A percentile compares a stretch with the other conserved stretches of the same genome.
phyloP scores from a whole-genome alignment of 163 green algal genomes.

The Chlorella variabilis region DNA sequence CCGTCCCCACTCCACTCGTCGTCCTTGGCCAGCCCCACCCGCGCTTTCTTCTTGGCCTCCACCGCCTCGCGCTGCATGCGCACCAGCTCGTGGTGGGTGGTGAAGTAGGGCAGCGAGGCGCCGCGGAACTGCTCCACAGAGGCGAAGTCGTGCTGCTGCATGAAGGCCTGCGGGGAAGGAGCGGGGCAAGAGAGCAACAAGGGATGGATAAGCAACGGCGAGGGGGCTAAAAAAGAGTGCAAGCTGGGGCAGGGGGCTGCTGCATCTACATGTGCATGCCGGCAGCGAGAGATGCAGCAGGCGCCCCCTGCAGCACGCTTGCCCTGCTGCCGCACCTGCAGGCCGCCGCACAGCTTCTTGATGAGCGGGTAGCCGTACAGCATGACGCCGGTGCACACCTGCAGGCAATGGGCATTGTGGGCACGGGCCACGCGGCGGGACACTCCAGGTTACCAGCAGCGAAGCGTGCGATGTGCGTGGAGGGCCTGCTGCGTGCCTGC shows the following conservation, averaged over 20 bases:
- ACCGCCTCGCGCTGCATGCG: slow-evolving; percentile 75
- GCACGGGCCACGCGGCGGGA: too few species aligned
- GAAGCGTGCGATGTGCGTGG: too few species aligned
- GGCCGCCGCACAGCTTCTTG: slow-evolving; percentile 86
- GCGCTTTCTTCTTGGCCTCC: slow-evolving; percentile 47
- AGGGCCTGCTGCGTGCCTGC: too few species aligned
- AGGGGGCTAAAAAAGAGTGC: too few species aligned
- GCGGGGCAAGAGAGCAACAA: background rate
- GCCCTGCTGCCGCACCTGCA: slow-evolving; percentile 84
- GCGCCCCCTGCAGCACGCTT: too few species aligned
- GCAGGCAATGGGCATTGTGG: too few species aligned
- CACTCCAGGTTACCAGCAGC: too few species aligned
- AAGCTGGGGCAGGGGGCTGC: too few species aligned
- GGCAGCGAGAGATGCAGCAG: too few species aligned
- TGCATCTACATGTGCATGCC: too few species aligned
- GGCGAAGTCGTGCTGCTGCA: slow-evolving; percentile 90
- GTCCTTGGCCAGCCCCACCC: slow-evolving; percentile 87
- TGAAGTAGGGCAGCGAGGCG: slow-evolving; percentile 91
- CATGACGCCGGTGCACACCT: slow-evolving; percentile 98
- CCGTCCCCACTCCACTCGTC: slow-evolving; percentile 94
- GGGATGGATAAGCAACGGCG: background rate
- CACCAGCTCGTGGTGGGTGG: slow-evolving; percentile 95
- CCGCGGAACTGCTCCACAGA: slow-evolving; percentile 91
- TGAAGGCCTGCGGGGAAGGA: slow-evolving; percentile 73
- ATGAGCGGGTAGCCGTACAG: slow-evolving; percentile 95